Evolutionary conservation across 306 rosid genomes (phyloP).

Genomic region (Dryas drummondii): DNA sequence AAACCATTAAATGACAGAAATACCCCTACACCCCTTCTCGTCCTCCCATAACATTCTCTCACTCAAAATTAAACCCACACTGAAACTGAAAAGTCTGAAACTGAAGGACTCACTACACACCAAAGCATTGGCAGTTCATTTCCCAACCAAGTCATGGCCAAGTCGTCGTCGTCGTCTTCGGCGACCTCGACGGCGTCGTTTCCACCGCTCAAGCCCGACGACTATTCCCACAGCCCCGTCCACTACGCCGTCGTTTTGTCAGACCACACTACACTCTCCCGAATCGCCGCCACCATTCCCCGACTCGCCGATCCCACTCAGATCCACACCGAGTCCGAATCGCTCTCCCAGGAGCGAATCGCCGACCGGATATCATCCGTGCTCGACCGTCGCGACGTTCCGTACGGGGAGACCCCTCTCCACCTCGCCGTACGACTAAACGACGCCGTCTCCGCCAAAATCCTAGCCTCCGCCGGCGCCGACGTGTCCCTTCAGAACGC

Average conservation of each 20-base stretch:
- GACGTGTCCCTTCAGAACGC: conserved; percentile 82
- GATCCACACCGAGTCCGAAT: conserved; percentile 69
- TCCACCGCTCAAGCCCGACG: conserved; percentile 49
- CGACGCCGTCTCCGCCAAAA: conserved; percentile 49
- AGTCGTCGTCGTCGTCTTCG: conserved; percentile 24
- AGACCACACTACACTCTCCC: conserved; percentile 58
- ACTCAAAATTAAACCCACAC: background rate
- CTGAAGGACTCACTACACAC: background rate
- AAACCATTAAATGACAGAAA: background rate
- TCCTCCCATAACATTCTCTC: conserved; percentile 22
- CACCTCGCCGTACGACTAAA: conserved; percentile 82
- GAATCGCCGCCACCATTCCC: conserved; percentile 62
- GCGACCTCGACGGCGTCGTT: conserved; percentile 44
- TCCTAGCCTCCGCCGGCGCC: conserved; percentile 72
- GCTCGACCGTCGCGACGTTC: conserved; percentile 90
- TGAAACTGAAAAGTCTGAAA: background rate
- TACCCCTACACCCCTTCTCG: conserved; percentile 16
- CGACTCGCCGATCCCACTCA: conserved; percentile 64
- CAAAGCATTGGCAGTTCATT: too few species aligned
- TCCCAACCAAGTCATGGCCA: conserved; percentile 51
- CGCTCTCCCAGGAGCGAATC: conserved; percentile 72
- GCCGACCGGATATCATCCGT: conserved; percentile 66
- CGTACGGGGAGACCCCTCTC: conserved; percentile 76
- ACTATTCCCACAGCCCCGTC: conserved; percentile 70
- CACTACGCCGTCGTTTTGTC: conserved; percentile 70